These are phyloP conservation scores for Typha latifolia DNA, from an alignment of 176 grass and related monocot species.

Conservation along the genomic window DNA sequence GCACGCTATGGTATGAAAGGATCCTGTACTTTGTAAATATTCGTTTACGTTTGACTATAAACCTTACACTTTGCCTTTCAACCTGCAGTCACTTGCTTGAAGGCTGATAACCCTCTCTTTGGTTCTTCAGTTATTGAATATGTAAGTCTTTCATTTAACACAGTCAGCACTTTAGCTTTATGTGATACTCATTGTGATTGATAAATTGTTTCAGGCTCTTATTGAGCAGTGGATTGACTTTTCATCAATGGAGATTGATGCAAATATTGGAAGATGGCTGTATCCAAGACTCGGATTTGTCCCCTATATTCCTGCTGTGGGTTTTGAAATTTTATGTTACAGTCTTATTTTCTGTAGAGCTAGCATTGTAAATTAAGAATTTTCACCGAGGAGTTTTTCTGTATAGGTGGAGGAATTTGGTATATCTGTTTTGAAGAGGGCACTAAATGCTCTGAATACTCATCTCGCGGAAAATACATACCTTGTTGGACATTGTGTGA, in stretches of 20 bases:
- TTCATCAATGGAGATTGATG: slow-evolving; percentile 49
- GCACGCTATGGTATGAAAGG: slow-evolving; percentile 49
- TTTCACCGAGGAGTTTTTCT: neutral
- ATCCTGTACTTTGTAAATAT: neutral
- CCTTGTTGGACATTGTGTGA: slow-evolving; percentile 61
- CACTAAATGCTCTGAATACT: slow-evolving; percentile 55
- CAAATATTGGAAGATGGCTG: slow-evolving; percentile 43
- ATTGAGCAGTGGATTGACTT: slow-evolving; percentile 90
- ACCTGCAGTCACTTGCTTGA: slow-evolving; percentile 49
- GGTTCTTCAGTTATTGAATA: slow-evolving; percentile 76
- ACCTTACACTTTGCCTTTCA: slow-evolving; percentile 2
- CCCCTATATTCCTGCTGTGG: slow-evolving; percentile 37
- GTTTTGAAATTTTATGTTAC: neutral
- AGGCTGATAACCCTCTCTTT: slow-evolving; percentile 57
- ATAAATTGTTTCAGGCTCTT: slow-evolving; percentile 31
- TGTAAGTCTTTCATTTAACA: slow-evolving; percentile 33
- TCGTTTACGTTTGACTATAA: neutral
- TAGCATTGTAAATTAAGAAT: neutral
- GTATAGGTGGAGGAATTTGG: slow-evolving; percentile 45
- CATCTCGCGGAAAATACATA: slow-evolving; percentile 65
- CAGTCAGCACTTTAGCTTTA: neutral
- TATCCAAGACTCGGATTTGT: slow-evolving; percentile 36
- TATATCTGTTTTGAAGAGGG: slow-evolving; percentile 51
- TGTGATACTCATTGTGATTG: slow-evolving; percentile 3
- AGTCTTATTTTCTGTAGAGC: neutral